Conservation (phyloP, 148 eudicot genomes). For the Persicaria maculosa region DNA sequence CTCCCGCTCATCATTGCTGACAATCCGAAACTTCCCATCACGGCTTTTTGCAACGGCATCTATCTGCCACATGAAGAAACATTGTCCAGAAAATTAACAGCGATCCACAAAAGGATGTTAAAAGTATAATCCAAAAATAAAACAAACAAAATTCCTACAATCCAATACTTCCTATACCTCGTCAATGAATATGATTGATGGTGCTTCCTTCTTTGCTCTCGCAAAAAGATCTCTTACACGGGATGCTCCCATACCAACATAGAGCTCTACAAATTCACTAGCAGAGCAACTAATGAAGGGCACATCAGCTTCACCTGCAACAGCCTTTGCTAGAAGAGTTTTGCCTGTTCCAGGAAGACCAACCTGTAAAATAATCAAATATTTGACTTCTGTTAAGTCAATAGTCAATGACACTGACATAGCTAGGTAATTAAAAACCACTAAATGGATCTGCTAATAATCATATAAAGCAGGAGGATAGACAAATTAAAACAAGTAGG, state of each 20-base stretch:
- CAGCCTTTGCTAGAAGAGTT: slow-evolving; percentile 96
- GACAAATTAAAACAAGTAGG: not conserved
- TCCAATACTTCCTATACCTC: slow-evolving; percentile 41
- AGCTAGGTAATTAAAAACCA: not conserved
- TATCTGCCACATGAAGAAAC: slow-evolving; percentile 45
- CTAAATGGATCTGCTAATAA: not conserved
- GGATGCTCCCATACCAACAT: slow-evolving; percentile 98
- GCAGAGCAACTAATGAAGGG: slow-evolving; percentile 97
- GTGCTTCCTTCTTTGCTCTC: slow-evolving; percentile 94
- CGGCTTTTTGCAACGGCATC: slow-evolving; percentile 99
- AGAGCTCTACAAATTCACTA: slow-evolving; percentile 96
- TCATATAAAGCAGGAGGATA: not conserved
- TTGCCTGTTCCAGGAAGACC: slow-evolving; percentile 99
- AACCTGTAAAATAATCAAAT: slow-evolving; percentile 55
- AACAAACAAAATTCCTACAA: not conserved
- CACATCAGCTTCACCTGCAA: slow-evolving; percentile 97
- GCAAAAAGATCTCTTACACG: slow-evolving; percentile 98
- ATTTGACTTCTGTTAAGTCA: slow-evolving; percentile 9
- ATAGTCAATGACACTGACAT: not conserved
- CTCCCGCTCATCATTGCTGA: slow-evolving; percentile 95
- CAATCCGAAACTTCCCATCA: slow-evolving; percentile 83
- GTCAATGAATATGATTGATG: slow-evolving; percentile 89
- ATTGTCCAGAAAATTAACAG: not conserved
- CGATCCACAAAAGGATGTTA: not conserved
- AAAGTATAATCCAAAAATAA: not conserved